Conservation (phyloP, 2,329 filamentous ascomycete species). For the Juglanconis sp. region DNA sequence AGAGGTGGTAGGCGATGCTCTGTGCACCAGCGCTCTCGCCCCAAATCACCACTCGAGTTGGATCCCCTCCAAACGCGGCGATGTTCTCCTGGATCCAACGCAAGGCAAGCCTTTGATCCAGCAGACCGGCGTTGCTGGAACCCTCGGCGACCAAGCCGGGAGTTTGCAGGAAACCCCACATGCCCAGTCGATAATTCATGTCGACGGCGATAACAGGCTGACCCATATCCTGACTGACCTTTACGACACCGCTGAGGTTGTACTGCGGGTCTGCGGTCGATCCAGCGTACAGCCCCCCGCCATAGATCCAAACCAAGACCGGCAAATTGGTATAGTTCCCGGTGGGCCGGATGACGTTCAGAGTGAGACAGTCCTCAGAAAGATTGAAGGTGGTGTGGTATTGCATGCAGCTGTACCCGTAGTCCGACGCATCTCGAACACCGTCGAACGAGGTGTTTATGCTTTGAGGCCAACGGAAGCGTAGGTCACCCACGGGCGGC, state of each 20-base stretch:
- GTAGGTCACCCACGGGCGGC: conserved; percentile 32
- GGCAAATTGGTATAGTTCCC: conserved; percentile 34
- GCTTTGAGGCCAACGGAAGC: conserved; percentile 35
- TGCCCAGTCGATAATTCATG: conserved; percentile 51
- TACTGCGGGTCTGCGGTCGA: conserved; percentile 54
- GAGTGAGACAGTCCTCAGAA: conserved; percentile 46
- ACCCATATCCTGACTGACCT: conserved; percentile 46
- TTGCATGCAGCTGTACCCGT: conserved; percentile 46
- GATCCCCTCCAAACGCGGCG: conserved; percentile 46
- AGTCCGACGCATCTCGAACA: conserved; percentile 36
- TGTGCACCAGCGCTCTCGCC: conserved; percentile 43
- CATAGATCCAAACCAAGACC: conserved; percentile 56
- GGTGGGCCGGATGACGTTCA: conserved; percentile 41
- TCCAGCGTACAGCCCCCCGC: conserved; percentile 52
- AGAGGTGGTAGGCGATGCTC: conserved; percentile 45
- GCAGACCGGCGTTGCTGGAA: conserved; percentile 46
- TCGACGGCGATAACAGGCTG: conserved; percentile 53
- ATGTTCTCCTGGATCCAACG: conserved; percentile 54
- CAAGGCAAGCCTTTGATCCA: conserved; percentile 47
- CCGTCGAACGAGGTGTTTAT: conserved; percentile 37
- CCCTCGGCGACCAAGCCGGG: conserved; percentile 39
- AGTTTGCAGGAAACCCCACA: conserved; percentile 52
- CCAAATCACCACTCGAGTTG: conserved; percentile 45
- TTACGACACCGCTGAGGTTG: conserved; percentile 61
- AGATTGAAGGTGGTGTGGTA: conserved; percentile 39